Evolutionary conservation across 257 asterid species (phyloP).

Genomic region (Avicennia marina): DNA sequence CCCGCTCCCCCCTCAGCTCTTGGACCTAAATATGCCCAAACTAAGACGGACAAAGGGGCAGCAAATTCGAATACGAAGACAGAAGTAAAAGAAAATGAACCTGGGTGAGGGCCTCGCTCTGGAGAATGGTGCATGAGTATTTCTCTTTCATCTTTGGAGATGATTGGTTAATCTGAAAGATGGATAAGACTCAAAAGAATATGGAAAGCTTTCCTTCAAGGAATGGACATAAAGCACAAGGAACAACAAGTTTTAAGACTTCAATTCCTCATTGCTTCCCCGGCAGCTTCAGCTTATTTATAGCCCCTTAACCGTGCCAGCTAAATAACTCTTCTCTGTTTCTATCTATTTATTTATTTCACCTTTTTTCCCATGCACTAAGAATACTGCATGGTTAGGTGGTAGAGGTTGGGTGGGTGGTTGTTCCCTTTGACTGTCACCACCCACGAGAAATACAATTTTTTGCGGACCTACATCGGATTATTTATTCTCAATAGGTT

Average conservation of each 20-base stretch:
- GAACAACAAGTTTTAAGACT: background rate
- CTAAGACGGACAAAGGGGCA: too few species aligned
- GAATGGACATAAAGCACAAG: background rate
- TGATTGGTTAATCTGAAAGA: too few species aligned
- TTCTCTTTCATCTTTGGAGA: slow-evolving; percentile 35
- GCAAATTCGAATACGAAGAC: background rate
- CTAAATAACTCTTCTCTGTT: background rate
- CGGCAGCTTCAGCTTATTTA: slow-evolving; percentile 13
- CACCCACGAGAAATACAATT: slow-evolving; percentile 2
- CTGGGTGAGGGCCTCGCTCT: slow-evolving; percentile 48
- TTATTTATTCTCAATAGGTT: background rate
- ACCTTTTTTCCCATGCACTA: background rate
- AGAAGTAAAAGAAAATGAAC: slow-evolving; percentile 14
- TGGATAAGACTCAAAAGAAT: background rate
- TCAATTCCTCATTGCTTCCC: background rate
- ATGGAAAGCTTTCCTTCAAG: background rate
- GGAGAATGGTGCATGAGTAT: slow-evolving; percentile 42
- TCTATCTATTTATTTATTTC: background rate
- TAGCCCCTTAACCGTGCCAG: background rate
- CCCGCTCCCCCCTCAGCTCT: too few species aligned
- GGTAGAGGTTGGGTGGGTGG: slow-evolving; percentile 11
- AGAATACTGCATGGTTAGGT: slow-evolving; percentile 17
- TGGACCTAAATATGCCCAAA: too few species aligned
- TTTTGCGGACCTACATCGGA: slow-evolving; percentile 1
- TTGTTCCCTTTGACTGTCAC: slow-evolving; percentile 4